A percentile compares a stretch with the other conserved stretches of the same genome.
Evolutionary conservation across 2,329 filamentous ascomycete species (phyloP).

Genomic region (Juglanconis sp.): DNA sequence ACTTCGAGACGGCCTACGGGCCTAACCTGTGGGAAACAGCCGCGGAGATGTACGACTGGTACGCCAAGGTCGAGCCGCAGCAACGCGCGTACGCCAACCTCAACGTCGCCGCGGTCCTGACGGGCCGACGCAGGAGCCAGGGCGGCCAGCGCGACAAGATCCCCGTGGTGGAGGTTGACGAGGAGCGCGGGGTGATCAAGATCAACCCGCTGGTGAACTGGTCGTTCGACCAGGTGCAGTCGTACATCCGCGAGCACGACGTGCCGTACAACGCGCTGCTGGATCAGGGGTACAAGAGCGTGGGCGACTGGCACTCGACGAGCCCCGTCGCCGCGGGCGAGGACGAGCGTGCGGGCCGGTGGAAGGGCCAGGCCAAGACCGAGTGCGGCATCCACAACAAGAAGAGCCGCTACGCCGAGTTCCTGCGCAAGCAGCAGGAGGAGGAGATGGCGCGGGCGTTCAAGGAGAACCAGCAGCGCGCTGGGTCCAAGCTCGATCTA

Average conservation of each 20-base stretch:
- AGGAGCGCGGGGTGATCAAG: slow-evolving; percentile 86
- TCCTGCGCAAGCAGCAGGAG: slow-evolving; percentile 47
- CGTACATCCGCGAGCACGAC: slow-evolving; percentile 79
- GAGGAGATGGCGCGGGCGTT: slow-evolving; percentile 19
- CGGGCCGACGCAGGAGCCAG: slow-evolving; percentile 86
- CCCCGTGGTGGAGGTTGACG: slow-evolving; percentile 86
- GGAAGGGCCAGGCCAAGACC: slow-evolving; percentile 94
- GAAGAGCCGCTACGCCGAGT: slow-evolving; percentile 87
- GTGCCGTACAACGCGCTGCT: slow-evolving; percentile 93
- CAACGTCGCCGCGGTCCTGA: slow-evolving; percentile 84
- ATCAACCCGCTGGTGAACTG: slow-evolving; percentile 96
- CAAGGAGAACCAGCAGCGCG: slow-evolving; percentile 15
- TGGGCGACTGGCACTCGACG: slow-evolving; percentile 98
- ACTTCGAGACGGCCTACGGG: slow-evolving; percentile 83
- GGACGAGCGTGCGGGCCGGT: slow-evolving; percentile 92
- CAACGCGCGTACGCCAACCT: slow-evolving; percentile 87
- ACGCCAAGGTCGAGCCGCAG: slow-evolving; percentile 95
- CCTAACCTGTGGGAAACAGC: slow-evolving; percentile 79
- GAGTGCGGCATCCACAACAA: slow-evolving; percentile 99
- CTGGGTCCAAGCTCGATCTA: slow-evolving; percentile 8
- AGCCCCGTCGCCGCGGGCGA: slow-evolving; percentile 85
- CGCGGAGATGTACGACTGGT: slow-evolving; percentile 88
- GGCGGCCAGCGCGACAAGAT: slow-evolving; percentile 88
- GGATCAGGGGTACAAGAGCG: slow-evolving; percentile 93
- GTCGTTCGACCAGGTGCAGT: slow-evolving; percentile 84